A percentile compares a stretch with the other conserved stretches of the same genome.
Evolutionary conservation across 495 filamentous ascomycete genomes (phyloP).

Genomic region (Daldinia grandis): DNA sequence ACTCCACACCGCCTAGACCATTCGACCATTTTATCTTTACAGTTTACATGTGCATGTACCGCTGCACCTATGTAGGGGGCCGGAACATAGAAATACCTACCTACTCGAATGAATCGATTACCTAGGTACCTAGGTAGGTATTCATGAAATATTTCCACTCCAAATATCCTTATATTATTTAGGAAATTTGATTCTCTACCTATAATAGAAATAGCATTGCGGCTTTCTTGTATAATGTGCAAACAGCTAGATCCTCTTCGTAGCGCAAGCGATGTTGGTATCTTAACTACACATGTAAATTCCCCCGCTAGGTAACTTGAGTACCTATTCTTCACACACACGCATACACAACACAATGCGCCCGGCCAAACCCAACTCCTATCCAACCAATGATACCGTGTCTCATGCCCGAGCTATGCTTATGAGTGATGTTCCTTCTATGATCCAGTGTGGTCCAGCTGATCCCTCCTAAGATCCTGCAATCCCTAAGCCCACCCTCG

Average conservation of each 20-base stretch:
- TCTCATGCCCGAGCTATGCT: constrained; percentile 21
- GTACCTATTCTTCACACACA: constrained; percentile 4
- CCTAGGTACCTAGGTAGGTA: no score
- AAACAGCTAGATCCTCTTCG: not conserved
- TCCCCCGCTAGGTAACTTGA: constrained; percentile 14
- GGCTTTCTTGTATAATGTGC: not conserved
- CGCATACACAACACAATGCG: constrained; percentile 10
- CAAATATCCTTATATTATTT: not conserved
- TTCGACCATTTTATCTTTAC: not conserved
- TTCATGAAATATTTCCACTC: not conserved
- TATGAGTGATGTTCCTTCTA: constrained; percentile 6
- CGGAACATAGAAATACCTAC: not conserved
- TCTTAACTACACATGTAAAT: constrained; percentile 26
- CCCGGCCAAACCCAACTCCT: constrained; percentile 25
- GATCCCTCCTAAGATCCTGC: constrained; percentile 41
- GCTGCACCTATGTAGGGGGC: not conserved
- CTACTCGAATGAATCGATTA: no score
- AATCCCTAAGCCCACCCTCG: constrained; percentile 46
- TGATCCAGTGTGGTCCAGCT: not conserved
- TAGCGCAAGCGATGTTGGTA: constrained; percentile 23
- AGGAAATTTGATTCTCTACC: not conserved
- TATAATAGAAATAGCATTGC: not conserved
- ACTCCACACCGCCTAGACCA: not conserved
- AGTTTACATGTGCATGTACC: not conserved
- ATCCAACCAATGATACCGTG: constrained; percentile 28